Base-by-base conservation (phyloP, 345 rosid genomes). In the Punica granatum region DNA sequence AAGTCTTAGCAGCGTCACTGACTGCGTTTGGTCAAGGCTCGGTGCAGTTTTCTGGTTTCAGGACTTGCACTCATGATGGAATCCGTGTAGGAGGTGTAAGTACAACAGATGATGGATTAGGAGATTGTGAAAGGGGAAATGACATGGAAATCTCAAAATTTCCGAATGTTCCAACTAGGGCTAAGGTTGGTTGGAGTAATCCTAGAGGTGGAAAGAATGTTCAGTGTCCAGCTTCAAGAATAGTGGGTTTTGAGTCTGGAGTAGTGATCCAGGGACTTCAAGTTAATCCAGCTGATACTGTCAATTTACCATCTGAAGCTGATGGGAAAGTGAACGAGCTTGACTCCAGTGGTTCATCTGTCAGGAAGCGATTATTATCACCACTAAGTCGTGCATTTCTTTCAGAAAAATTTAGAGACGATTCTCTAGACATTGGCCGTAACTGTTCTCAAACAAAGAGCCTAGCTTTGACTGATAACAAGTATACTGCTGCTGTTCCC, bases 291-390 rank as follows among this genome's bases (percentile, higher is more conserved):
- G 72, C 64, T 64, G 75, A 77, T 68, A 36, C 58, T 71, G 41
- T 63, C 62, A 70, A 18, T 48, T 73, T 81, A 64, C 74, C 71
- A 54, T 62, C 85, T 63, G 32, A 75, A 65, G 72, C 73, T 74
- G 76, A 73, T 3, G 58, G 64, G 15, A 33, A 74, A 39, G 71
- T 67, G 72, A 75, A 49, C 75, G 88, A 77, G 72, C 73, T 68
- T 44, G 92, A 85, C 62, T 71, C 83, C 30, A 74, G 81, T 63
- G 84, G 85, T 62, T 77, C 92, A 16, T 76, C 86, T 72, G 84
- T 86, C 72, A 83, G 86, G 80, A 92, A 90, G 73, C 76, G 90
- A 63, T 35, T 88, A 67, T 72, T 81, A 67, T 92, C 98, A n/a
- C 92, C 98, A 60, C 51, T 88, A 68, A 88, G 75, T 70, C 77